Evolutionary conservation across 257 asterid genomes (phyloP).

Genomic region (Solanum phureja): DNA sequence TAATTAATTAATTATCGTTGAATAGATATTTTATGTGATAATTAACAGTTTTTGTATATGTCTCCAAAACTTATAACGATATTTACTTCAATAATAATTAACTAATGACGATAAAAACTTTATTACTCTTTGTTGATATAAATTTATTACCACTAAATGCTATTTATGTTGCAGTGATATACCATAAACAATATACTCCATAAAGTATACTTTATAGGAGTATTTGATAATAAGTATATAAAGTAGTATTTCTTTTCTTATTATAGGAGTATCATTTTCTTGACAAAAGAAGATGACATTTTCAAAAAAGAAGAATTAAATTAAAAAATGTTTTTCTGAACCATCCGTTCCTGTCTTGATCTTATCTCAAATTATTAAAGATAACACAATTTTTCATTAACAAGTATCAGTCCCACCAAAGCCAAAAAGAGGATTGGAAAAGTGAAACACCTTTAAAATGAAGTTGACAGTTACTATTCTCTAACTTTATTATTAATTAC

Average conservation of each 20-base stretch:
- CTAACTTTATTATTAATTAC: neutral
- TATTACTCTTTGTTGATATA: no score
- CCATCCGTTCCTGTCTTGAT: neutral
- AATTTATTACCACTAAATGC: neutral
- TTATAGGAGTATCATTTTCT: neutral
- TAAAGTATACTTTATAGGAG: neutral
- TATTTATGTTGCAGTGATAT: neutral
- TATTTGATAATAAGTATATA: neutral
- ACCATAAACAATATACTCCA: neutral
- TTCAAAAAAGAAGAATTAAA: neutral
- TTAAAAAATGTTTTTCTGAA: neutral
- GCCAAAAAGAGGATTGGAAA: neutral
- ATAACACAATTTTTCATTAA: neutral
- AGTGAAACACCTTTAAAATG: neutral
- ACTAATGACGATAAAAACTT: no score
- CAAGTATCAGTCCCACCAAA: neutral
- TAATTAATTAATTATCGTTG: no score
- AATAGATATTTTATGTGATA: no score
- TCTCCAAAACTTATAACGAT: rapidly evolving
- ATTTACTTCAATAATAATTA: no score
- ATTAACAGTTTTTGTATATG: no score
- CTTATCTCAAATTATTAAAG: neutral
- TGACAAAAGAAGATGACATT: neutral
- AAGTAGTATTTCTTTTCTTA: neutral
- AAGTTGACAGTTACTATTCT: neutral